Base-by-base conservation (phyloP, 2,329 filamentous ascomycete species). In the Monosporascus sp. region DNA sequence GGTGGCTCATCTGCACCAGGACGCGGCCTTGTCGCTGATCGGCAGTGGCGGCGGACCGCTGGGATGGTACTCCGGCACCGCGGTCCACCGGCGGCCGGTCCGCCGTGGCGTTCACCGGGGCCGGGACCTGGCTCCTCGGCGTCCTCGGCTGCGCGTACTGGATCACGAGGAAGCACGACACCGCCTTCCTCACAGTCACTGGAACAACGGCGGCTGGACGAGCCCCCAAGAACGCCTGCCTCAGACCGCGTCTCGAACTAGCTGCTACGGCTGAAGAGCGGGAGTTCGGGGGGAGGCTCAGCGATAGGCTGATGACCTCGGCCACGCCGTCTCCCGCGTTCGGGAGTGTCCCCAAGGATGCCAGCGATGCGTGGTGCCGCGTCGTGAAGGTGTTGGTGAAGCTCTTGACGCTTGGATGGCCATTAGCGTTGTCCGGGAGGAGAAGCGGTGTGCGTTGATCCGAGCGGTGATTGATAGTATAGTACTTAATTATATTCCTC, bases 1-100 rank as follows among this genome's bases (percentile, higher is more conserved):
- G 2, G 75, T 81, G 5, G 83, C 87, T 59, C 83, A 87, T 59
- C 71, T 88, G 3, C 77, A 80, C 52, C 76, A 79, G 11, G 78
- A 76, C 1, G 58, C 80, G 19, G 59, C 67, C 20, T 59, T 64
- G 3, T 59, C 56, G 31, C 61, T 69, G 41, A 63, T 68, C 52
- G 65, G 65, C 48, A 67, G 66, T 37, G 68, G 69, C 36, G 65
- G 59, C 43, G 68, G 65, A 24, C 65, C 53, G 3, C 60, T 71
- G 5, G 69, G 68, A 11, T 71, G 69, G 67, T 68, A 65, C 53
- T 66, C 67, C 37, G 68, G 68, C 8, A 68, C 65, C 24, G 67
- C 64, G 4, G 55, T 71, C 3, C 5, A 47, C 56, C 7, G 48
- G n/a, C n/a, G n/a, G n/a, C n/a, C 64, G 4, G 55, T 71, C 3